These are phyloP conservation scores for Escovopsis sp. DNA, from an alignment of 2,329 filamentous ascomycete genomes.

Conservation along the genomic window DNA sequence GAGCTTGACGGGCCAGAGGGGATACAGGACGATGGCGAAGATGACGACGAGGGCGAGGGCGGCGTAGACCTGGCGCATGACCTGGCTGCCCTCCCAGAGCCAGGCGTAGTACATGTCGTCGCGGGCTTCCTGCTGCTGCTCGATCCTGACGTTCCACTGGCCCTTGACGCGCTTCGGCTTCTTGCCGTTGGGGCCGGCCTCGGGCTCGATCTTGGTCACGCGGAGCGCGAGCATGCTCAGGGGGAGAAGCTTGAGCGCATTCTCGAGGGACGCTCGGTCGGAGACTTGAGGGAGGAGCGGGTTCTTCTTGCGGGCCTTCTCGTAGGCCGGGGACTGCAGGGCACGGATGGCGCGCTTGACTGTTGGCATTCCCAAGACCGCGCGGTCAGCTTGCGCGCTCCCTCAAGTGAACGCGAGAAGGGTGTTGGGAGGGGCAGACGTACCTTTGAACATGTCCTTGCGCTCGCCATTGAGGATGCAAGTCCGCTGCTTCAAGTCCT, in stretches of 20 bases:
- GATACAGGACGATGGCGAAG: constrained; percentile 85
- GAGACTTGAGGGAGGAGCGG: constrained; percentile 75
- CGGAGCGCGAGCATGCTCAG: constrained; percentile 87
- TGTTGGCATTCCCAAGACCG: constrained; percentile 20
- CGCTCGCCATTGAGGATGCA: constrained; percentile 91
- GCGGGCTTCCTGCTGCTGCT: constrained; percentile 81
- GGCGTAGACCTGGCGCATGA: constrained; percentile 88
- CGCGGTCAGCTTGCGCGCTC: not conserved
- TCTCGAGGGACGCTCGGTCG: constrained; percentile 78
- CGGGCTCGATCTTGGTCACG: constrained; percentile 59
- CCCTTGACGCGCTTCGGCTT: constrained; percentile 85
- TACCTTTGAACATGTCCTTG: constrained; percentile 96
- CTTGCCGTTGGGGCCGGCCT: constrained; percentile 50
- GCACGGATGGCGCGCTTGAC: constrained; percentile 93
- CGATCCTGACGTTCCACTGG: constrained; percentile 88
- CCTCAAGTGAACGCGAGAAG: too few species aligned
- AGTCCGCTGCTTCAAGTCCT: constrained; percentile 78
- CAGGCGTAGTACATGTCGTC: constrained; percentile 93
- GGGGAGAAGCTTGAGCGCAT: constrained; percentile 87
- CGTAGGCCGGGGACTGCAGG: constrained; percentile 76
- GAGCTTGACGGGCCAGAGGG: constrained; percentile 84
- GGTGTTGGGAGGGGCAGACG: constrained; percentile 5
- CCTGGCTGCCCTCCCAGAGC: constrained; percentile 87
- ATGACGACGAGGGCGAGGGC: constrained; percentile 68
- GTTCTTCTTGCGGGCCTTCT: constrained; percentile 82